A percentile compares a stretch with the other conserved stretches of the same genome.
phyloP scores from a whole-genome alignment of 2,329 filamentous ascomycete genomes.

The Ophiostoma tasmaniense region DNA sequence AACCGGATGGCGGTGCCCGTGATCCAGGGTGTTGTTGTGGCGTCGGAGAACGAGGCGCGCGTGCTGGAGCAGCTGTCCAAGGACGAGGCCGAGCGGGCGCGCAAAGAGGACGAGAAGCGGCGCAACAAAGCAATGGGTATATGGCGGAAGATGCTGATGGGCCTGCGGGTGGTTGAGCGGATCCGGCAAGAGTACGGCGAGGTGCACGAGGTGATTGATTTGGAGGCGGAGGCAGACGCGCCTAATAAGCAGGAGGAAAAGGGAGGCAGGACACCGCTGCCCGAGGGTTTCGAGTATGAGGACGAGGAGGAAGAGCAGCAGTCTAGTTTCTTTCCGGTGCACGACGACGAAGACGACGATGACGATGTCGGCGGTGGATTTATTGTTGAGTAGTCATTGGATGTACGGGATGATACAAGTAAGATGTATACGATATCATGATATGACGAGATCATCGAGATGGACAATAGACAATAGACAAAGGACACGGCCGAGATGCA shows the following conservation, averaged over 20 bases:
- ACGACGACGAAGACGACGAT: constrained; percentile 32
- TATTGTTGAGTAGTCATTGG: constrained; percentile 9
- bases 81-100: constrained; percentile 63
- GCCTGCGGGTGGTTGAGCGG: constrained; percentile 70
- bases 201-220: constrained; percentile 33
- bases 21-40: constrained; percentile 81
- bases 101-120: constrained; percentile 77
- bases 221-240: constrained; percentile 25
- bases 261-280: constrained; percentile 29
- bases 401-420: too few species aligned
- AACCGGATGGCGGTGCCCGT: constrained; percentile 89
- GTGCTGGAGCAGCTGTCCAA: constrained; percentile 72
- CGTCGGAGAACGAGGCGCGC: constrained; percentile 64
- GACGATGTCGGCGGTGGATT: constrained; percentile 13
- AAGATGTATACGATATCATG: too few species aligned
- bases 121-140: constrained; percentile 62
- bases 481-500: too few species aligned
- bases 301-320: constrained; percentile 30
- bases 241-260: constrained; percentile 39
- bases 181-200: constrained; percentile 69
- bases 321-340: constrained; percentile 42
- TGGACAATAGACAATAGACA: too few species aligned
- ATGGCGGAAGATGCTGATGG: constrained; percentile 85
- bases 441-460: too few species aligned
- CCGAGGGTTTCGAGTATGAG: constrained; percentile 46